phyloP scores from a whole-genome alignment of 257 asterid genomes.

The Rubia yunnanensis region DNA sequence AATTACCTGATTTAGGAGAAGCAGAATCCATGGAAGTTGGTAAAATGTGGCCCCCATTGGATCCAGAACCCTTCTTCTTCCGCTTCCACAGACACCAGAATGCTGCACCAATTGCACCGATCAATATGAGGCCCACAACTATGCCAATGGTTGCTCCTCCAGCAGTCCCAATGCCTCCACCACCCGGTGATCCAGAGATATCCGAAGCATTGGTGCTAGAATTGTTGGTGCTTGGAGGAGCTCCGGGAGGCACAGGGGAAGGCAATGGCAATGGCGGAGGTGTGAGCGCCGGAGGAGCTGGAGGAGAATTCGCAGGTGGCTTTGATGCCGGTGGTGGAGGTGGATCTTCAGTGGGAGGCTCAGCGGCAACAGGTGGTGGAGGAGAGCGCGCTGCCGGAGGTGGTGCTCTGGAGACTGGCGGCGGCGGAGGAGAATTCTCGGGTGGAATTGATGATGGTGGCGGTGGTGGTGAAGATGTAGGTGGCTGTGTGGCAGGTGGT shows the following conservation, averaged over 20 bases:
- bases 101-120: conserved; percentile 40
- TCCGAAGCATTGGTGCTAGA: conserved; percentile 26
- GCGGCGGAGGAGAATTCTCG: conserved; percentile 31
- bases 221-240: conserved; percentile 26
- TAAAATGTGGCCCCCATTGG: conserved; percentile 42
- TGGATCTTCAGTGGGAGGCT: conserved; percentile 9
- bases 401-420: not conserved
- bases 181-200: conserved; percentile 25
- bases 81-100: conserved; percentile 50
- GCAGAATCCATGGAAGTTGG: conserved; percentile 39
- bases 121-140: conserved; percentile 32
- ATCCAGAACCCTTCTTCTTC: conserved; percentile 51
- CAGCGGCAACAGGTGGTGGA: conserved; percentile 17
- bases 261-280: conserved; percentile 14
- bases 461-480: conserved; percentile 30
- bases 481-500: conserved; percentile 18
- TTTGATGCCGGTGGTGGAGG: conserved; percentile 16
- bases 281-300: conserved; percentile 25
- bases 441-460: conserved; percentile 30
- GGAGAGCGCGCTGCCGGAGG: conserved; percentile 27
- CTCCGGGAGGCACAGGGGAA: conserved; percentile 33
- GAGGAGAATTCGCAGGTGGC: conserved; percentile 10
- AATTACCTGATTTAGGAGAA: conserved; percentile 57
- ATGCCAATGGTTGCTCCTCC: conserved; percentile 38
- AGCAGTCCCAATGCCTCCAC: conserved; percentile 45